Conservation (phyloP, 2,329 filamentous ascomycete species). For the Ceratocystis alfenasii region DNA sequence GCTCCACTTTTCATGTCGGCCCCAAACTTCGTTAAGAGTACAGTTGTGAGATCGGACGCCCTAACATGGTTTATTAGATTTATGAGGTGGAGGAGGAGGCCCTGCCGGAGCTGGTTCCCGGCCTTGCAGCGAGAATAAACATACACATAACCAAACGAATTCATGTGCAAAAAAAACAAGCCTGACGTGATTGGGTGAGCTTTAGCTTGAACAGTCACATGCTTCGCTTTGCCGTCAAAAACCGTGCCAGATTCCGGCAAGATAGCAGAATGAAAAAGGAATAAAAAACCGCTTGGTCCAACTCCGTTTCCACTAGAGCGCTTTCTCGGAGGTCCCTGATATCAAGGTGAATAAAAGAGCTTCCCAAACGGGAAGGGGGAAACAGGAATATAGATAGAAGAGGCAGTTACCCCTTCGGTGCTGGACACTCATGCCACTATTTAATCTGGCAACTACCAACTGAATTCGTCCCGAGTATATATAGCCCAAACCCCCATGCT, state of each 20-base stretch:
- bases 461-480: not conserved
- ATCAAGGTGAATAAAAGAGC: not conserved
- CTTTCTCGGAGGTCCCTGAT: constrained; percentile 10
- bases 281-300: not conserved
- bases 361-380: constrained; percentile 1
- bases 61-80: not conserved
- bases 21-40: not conserved
- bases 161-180: not conserved
- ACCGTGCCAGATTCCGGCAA: not conserved
- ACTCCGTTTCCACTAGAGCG: not conserved
- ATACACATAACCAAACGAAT: too few relatives aligned
- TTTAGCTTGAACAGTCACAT: not conserved
- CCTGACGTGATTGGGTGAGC: not conserved
- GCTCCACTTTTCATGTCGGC: constrained; percentile 3
- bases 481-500: not conserved
- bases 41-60: not conserved
- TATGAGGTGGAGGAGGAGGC: not conserved
- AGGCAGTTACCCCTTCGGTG: constrained; percentile 1
- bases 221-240: not conserved
- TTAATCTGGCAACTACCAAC: not conserved
- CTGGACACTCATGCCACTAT: not conserved
- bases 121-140: not conserved
- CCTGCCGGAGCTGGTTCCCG: constrained; percentile 15
- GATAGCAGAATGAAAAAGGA: not conserved
- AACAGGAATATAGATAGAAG: not conserved